These are phyloP conservation scores for Malassezia psittaci DNA, from an alignment of 1,284 basidiomycete genomes.

Conservation along the genomic window DNA sequence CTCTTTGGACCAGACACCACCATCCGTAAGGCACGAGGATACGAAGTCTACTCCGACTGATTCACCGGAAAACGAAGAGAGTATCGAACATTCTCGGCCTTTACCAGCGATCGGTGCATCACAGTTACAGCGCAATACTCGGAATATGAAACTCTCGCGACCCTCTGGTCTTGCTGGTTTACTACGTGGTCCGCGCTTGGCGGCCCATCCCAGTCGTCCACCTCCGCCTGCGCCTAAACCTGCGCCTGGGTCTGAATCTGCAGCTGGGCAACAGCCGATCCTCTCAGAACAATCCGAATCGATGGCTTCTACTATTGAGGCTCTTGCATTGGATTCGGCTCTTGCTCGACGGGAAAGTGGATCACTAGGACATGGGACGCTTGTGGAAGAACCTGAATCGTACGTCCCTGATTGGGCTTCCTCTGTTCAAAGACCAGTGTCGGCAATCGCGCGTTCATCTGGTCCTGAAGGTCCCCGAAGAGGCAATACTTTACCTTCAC, in stretches of 20 bases:
- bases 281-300: background rate
- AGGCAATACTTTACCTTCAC: background rate
- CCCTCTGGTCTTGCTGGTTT: background rate
- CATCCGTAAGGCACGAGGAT: too few relatives aligned
- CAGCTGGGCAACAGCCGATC: too few relatives aligned
- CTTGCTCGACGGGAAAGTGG: background rate
- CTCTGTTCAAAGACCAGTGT: background rate
- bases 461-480: background rate
- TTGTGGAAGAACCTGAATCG: background rate
- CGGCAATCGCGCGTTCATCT: background rate
- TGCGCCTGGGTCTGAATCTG: too few relatives aligned
- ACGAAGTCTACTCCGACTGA: background rate
- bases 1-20: too few relatives aligned
- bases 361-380: background rate
- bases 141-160: constrained; percentile 11
- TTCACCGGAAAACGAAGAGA: background rate
- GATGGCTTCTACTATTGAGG: constrained; percentile 1
- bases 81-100: background rate
- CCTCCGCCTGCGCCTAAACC: too few relatives aligned
- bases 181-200: background rate
- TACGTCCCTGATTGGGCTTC: background rate
- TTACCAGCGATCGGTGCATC: background rate
- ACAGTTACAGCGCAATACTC: constrained; percentile 21
- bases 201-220: too few relatives aligned
- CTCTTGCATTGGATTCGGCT: background rate